Evolutionary conservation across 139 green algal genomes (phyloP).

Genomic region (Axilococcus clingmanii): DNA sequence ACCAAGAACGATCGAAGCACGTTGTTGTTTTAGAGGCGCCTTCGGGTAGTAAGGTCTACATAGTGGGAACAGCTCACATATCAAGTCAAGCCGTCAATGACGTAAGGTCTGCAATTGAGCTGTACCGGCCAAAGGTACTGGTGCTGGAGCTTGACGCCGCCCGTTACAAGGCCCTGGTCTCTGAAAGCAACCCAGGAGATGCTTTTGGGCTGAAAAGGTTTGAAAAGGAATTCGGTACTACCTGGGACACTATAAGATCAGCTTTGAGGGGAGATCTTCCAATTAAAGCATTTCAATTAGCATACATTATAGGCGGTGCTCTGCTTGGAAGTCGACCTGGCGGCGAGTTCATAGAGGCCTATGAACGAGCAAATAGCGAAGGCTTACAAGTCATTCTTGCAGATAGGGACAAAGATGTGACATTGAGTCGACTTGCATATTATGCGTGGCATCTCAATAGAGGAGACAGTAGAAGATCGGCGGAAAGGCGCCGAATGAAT

Average conservation of each 20-base stretch:
- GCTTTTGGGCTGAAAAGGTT: conserved; percentile 10
- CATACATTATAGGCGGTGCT: conserved; percentile 23
- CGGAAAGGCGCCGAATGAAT: no score
- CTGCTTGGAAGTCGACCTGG: conserved; percentile 26
- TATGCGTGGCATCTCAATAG: neutral
- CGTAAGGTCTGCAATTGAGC: conserved; percentile 14
- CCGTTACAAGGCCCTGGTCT: conserved; percentile 2
- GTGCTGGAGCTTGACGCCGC: conserved; percentile 31
- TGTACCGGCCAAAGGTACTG: conserved; percentile 10
- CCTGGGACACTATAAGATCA: conserved; percentile 15
- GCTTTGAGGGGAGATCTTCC: conserved; percentile 11
- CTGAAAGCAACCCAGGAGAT: conserved; percentile 8
- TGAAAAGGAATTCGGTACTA: conserved; percentile 2
- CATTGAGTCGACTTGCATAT: conserved; percentile 19
- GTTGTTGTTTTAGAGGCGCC: no score
- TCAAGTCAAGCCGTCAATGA: conserved; percentile 22
- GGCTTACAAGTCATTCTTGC: conserved; percentile 23
- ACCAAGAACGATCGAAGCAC: no score
- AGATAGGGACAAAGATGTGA: conserved; percentile 23
- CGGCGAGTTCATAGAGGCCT: conserved; percentile 26
- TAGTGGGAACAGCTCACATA: conserved; percentile 28
- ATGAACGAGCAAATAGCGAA: conserved; percentile 8
- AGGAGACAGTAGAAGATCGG: neutral
- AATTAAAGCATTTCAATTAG: conserved; percentile 2
- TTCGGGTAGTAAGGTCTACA: no score